phyloP scores from a whole-genome alignment of 2,329 filamentous ascomycete species.

The Chaetothyriales sp. region DNA sequence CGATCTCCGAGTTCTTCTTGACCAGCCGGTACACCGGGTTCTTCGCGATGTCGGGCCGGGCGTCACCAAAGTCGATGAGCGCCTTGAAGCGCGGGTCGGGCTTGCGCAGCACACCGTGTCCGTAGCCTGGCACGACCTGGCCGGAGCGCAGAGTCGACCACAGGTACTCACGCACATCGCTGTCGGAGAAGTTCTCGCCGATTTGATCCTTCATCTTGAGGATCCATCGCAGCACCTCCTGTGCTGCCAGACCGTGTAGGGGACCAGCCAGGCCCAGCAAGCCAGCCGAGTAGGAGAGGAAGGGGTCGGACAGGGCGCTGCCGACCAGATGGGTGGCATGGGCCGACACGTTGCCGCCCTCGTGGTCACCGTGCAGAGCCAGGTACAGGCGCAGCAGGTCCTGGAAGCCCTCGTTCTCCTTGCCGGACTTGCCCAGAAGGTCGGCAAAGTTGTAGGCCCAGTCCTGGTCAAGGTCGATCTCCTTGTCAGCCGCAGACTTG shows the following conservation, averaged over 20 bases:
- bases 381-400: conserved; percentile 88
- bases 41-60: conserved; percentile 66
- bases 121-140: conserved; percentile 86
- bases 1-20: conserved; percentile 81
- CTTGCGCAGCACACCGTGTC: conserved; percentile 89
- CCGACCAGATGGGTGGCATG: conserved; percentile 92
- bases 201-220: conserved; percentile 87
- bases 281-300: conserved; percentile 89
- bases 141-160: conserved; percentile 89
- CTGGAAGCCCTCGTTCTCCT: conserved; percentile 85
- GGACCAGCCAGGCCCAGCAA: conserved; percentile 92
- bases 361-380: conserved; percentile 92
- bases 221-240: conserved; percentile 95
- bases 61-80: conserved; percentile 83
- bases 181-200: conserved; percentile 58
- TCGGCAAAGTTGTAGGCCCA: conserved; percentile 99
- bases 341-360: conserved; percentile 93
- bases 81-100: conserved; percentile 94
- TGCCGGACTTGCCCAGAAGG: conserved; percentile 79
- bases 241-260: conserved; percentile 79
- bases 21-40: conserved; percentile 92
- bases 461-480: conserved; percentile 68
- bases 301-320: conserved; percentile 83
- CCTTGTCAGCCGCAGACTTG: conserved; percentile 60
- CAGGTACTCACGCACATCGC: conserved; percentile 76